Conservation (phyloP, 164 flowering plant genomes). For the Berberis thunbergii region DNA sequence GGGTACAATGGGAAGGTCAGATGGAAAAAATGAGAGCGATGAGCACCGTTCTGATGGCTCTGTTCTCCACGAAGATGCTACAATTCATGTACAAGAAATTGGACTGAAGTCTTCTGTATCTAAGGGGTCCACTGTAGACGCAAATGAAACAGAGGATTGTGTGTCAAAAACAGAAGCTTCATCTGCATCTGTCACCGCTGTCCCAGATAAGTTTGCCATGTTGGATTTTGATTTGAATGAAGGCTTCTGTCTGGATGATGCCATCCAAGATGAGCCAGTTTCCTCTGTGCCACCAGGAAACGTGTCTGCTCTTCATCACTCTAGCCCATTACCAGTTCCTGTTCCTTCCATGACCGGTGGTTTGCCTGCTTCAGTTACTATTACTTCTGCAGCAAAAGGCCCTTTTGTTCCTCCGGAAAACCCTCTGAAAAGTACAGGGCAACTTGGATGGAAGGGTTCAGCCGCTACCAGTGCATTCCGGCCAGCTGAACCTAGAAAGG, state of each 20-base stretch:
- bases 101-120: constrained; percentile 17
- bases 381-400: constrained; percentile 89
- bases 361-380: constrained; percentile 59
- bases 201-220: constrained; percentile 37
- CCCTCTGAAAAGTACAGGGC: constrained; percentile 44
- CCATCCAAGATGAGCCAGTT: constrained; percentile 33
- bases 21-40: constrained; percentile 13
- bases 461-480: constrained; percentile 99
- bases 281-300: constrained; percentile 15
- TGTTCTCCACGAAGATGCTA: neutral
- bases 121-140: constrained; percentile 17
- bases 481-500: constrained; percentile 85
- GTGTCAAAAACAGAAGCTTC: constrained; percentile 31
- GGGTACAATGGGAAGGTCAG: no score
- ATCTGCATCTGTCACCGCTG: constrained; percentile 23
- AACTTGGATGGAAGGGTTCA: constrained; percentile 93
- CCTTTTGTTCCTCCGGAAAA: constrained; percentile 74
- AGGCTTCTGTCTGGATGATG: constrained; percentile 68
- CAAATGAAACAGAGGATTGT: constrained; percentile 30
- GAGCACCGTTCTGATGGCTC: constrained; percentile 8
- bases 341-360: constrained; percentile 31
- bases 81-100: constrained; percentile 13
- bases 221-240: constrained; percentile 88
- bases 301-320: constrained; percentile 25
- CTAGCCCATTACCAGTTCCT: constrained; percentile 33